Conservation (phyloP, 805 yeast species). For the Lipomyces chichibuensis region DNA sequence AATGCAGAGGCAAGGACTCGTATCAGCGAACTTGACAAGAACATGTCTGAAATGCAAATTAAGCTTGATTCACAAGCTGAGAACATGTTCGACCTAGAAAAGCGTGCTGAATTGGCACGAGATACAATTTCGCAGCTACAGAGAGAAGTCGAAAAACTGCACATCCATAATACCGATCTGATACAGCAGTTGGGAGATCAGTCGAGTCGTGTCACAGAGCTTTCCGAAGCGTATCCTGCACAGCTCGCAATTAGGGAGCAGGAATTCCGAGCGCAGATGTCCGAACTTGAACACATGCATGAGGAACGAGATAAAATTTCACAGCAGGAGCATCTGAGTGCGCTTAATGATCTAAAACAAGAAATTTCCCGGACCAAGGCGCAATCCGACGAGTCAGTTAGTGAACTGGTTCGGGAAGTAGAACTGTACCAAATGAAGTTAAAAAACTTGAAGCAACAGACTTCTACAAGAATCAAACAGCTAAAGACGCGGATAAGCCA, state of each 20-base stretch:
- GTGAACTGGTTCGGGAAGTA: not conserved
- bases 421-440: not conserved
- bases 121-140: not conserved
- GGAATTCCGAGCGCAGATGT: not conserved
- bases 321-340: not conserved
- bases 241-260: not conserved
- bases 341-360: not conserved
- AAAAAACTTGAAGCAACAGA: not conserved
- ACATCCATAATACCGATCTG: not conserved
- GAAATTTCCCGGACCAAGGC: not conserved
- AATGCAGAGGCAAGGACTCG: not conserved
- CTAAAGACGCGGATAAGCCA: not conserved
- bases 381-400: not conserved
- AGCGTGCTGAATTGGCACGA: not conserved
- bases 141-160: not conserved
- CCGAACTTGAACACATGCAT: not conserved
- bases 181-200: not conserved
- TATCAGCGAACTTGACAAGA: not conserved
- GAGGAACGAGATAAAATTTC: not conserved
- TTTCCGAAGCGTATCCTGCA: not conserved
- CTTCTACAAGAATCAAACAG: conserved; percentile 3
- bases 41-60: not conserved
- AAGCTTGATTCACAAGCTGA: not conserved
- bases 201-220: not conserved
- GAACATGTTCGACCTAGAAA: not conserved